Evolutionary conservation across 305 asterid species (phyloP), one percentile per base, ranked within the genome.

Genomic region (Withania somnifera): DNA sequence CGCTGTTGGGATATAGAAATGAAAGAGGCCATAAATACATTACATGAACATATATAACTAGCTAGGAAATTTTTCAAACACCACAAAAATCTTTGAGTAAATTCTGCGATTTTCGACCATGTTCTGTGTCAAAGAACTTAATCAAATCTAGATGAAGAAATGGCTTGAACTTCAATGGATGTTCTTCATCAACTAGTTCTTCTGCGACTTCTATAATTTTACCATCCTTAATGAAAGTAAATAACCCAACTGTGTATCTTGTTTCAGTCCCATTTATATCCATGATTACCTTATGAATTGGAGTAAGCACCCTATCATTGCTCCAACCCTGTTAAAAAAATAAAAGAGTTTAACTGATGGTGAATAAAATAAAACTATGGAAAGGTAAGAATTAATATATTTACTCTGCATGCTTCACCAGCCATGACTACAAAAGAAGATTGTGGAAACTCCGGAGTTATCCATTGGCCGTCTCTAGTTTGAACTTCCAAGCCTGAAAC

Each of bases 371-470:
- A 22, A 7, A 15, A 64, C 26, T 24, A 11, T 11, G 5, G 0
- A n/a, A 17, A 66, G 0, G 10, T 56, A 8, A 8, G 13, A 2
- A 15, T 3, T 24, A 58, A 58, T 24, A 0, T 58, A 24, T 7
- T 87, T 28, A 88, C 92, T 88, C 85, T 77, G 81, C 86, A 86
- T 6, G 91, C 91, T 81, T 92, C 97, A 11, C 97, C 97, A 4
- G 93, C 92, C 89, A 91, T 86, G 82, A 92, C 90, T 0, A 91
- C 83, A n/a, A 88, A 91, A 36, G 95, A 84, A 8, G 89, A 84
- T 6, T 91, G 89, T 0, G 95, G 92, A 56, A 90, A 89, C 4
- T 78, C 67, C 15, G 87, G 90, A 7, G 71, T 40, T 14, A 91
- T 86, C 97, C 97, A 91, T 54, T 90, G 86, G 0, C 90, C 92